Evolutionary conservation across 78 protist genomes (phyloP), one percentile per base, ranked within the genome.

Genomic region (Dictyostelium discoideum): DNA sequence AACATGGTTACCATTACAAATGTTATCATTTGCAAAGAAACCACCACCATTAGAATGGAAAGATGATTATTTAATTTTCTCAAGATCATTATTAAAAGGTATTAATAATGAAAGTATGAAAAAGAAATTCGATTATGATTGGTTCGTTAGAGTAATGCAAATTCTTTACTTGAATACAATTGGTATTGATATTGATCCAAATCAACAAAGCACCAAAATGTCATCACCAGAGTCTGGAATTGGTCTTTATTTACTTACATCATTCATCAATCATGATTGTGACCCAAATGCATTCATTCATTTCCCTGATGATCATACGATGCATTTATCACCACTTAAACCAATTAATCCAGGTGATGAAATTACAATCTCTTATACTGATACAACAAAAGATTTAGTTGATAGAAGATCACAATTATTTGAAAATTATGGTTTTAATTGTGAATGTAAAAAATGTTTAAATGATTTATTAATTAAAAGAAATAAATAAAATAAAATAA

Each of bases 41-140:
- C 87, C 85, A 44, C 69, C 95, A 69, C 95, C 95, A 40, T 22
- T 90, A 3, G 95, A 90, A 82, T 90, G 95, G 95, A 72, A 90
- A 67, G 95, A 90, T 82, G 95, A 90, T 50, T 90, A 90, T 50
- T 26, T 42, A 46, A n/a, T 37, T 29, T 90, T 90, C 60, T 50
- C 74, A 67, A 44, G 74, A 18, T 57, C 87, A 40, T 16, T 90
- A 39, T 50, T 90, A 22, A 82, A 77, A 20, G 11, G 29, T 14
- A 4, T 37, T 22, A 72, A 13, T 22, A 72, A 13, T 2, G 78
- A 39, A 37, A 1, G 39, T 8, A 82, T 29, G 24, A 9, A 48
- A 50, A 90, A 90, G 29, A 80, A 54, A 73, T 90, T 82, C 60
- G 40, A 90, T 39, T 90, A 82, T 73, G 79, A 80, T 32, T 90